Evolutionary conservation across 1,284 basidiomycete genomes (phyloP), one percentile per base, ranked within the genome.

Genomic region (Cutaneotrichosporon sp.): DNA sequence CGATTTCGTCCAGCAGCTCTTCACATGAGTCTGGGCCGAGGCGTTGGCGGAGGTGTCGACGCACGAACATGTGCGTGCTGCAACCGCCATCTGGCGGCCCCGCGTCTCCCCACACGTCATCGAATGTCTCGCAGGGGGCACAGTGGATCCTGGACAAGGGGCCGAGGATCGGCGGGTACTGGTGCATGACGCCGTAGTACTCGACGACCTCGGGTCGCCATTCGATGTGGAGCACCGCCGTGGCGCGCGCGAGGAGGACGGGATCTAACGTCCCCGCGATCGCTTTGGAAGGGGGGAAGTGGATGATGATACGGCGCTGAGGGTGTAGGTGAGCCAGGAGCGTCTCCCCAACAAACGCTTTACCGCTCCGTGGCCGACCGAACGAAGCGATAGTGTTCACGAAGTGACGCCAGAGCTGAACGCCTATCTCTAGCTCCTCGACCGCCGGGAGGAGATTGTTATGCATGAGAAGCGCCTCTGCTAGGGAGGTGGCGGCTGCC

Each of bases 321-420:
- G 57, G 57, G n/a, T 35, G 41, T 9, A 59, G 51, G n/a, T 35
- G 43, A 2, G 53, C 45, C 14, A 59, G 51, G 11, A 59, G 57
- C 24, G 51, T 52, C 41, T 59, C 57, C 31, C 53, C 53, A 5
- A 59, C 44, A 16, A 59, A 59, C 4, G 53, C 57, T 2, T 33
- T 17, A 6, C 57, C 57, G 29, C 32, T 43, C 6, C 57, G 57
- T 0, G 57, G 57, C 0, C 57, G 53, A 1, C 57, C 57, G 12
- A 59, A 59, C 7, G 48, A 51, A 0, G 57, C 57, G 14, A 59
- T 33, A 5, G 34, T 47, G 53, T 52, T 55, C 29, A 59, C 57
- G 19, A 59, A 47, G 31, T 52, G 45, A 25, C 57, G 53, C 51
- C 55, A 59, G 27, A 55, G 35, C 5, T 51, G 46, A 11, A 53